Conservation (phyloP, 2,329 filamentous ascomycete species). For the Dothiorella sarmentorum region DNA sequence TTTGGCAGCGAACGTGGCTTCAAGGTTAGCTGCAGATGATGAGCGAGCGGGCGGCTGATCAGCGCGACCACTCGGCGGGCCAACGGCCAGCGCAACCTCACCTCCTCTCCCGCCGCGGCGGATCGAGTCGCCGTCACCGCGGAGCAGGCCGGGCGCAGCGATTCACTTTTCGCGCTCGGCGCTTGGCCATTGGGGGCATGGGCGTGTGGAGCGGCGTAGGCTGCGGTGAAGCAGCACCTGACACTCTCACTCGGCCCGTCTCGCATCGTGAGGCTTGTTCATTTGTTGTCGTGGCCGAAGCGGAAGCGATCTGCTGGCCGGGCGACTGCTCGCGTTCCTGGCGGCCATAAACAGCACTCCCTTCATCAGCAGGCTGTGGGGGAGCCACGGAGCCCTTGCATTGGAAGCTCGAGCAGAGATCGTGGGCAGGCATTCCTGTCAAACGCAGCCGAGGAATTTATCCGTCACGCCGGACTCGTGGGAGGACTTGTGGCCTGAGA, state of each 20-base stretch:
- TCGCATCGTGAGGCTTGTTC: slow-evolving; percentile 7
- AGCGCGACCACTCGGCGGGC: slow-evolving; percentile 11
- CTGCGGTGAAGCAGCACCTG: slow-evolving; percentile 1
- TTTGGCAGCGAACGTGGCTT: slow-evolving; percentile 14
- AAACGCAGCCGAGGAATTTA: slow-evolving; percentile 23
- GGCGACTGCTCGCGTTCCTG: slow-evolving; percentile 18
- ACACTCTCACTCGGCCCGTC: slow-evolving; percentile 5
- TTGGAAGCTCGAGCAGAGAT: slow-evolving; percentile 14
- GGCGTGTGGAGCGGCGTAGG: slow-evolving; percentile 17
- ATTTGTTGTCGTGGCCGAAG: not conserved
- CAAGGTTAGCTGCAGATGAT: slow-evolving; percentile 18
- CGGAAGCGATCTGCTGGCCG: slow-evolving; percentile 10
- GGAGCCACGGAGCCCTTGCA: slow-evolving; percentile 14
- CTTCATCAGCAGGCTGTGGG: slow-evolving; percentile 20
- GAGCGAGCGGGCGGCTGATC: slow-evolving; percentile 15
- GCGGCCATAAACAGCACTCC: slow-evolving; percentile 17
- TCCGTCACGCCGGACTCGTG: slow-evolving; percentile 20
- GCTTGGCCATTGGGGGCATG: slow-evolving; percentile 29
- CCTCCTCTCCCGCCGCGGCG: slow-evolving; percentile 7
- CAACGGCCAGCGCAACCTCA: slow-evolving; percentile 7
- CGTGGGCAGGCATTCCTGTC: slow-evolving; percentile 17
- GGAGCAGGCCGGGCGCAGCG: slow-evolving; percentile 27
- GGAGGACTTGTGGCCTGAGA: slow-evolving; percentile 15
- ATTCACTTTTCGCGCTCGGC: slow-evolving; percentile 27
- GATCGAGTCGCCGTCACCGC: not conserved